Base-by-base conservation (phyloP, 2,329 filamentous ascomycete genomes). In the Epichloe gansuensis region DNA sequence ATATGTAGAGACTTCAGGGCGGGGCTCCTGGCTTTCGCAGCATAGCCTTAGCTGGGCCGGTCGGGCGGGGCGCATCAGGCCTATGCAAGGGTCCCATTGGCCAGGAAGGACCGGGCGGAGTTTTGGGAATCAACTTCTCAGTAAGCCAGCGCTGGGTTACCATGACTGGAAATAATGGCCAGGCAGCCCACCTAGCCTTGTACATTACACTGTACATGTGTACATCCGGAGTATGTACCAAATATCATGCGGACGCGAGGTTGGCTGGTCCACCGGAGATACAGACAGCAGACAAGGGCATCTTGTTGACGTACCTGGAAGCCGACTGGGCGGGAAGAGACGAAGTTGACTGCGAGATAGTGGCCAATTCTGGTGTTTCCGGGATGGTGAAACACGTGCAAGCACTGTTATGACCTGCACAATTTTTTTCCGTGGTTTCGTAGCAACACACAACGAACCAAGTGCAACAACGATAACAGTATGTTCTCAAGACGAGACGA, bases 21-120 rank as follows among this genome's bases (percentile, higher is more conserved):
- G 31, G 39, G 39, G 34, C 15, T 42, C 5, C 48, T 37, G 41
- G 28, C 48, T 51, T 59, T 52, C 58, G 55, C 58, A 59, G 58
- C 58, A 55, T 57, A 59, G 58, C 60, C 58, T 59, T 47, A 51
- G 54, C 58, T 55, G 56, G 23, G 23, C 4, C 23, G 59, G 57
- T 56, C 53, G 58, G 55, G 60, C 59, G 59, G 60, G 60, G 56
- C 57, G 52, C 48, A 55, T 52, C 57, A 63, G 55, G 54, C 56
- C 1, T 1, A 31, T 31, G 3, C 3, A 31, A 9, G 8, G 28
- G 8, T 11, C 3, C 35, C 42, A 53, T 53, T 53, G 51, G 51
- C 12, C 34, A 28, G 15, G 23, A 13, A 13, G 17, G 15, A 15
- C n/a, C 2, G 3, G 8, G 46, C 41, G 34, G 46, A 31, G 42